Evolutionary conservation across 371 early-diverging fungal genomes (phyloP).

Genomic region (Nosema muscidifuracis): DNA sequence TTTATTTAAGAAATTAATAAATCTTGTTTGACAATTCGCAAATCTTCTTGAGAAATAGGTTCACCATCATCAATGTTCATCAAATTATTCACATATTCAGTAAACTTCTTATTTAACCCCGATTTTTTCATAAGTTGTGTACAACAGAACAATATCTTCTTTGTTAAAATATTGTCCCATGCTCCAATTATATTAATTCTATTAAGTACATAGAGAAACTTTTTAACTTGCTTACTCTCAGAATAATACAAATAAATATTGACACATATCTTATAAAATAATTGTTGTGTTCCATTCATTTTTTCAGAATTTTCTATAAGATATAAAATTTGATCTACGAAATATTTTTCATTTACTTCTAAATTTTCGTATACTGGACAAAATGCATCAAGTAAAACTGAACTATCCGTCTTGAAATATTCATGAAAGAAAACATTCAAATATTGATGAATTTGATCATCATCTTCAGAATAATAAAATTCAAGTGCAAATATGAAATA

Average conservation of each 20-base stretch:
- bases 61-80: conserved; percentile 46
- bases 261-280: conserved; percentile 37
- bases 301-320: conserved; percentile 41
- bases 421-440: conserved; percentile 44
- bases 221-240: conserved; percentile 1
- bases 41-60: conserved; percentile 26
- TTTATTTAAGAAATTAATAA: not conserved
- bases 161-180: conserved; percentile 31
- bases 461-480: conserved; percentile 41
- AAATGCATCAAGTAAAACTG: conserved; percentile 18
- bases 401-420: conserved; percentile 20
- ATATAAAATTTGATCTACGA: conserved; percentile 35
- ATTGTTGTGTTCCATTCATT: conserved; percentile 2
- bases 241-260: conserved; percentile 10
- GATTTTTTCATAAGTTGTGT: conserved; percentile 23
- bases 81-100: not conserved
- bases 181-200: conserved; percentile 12
- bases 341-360: conserved; percentile 10
- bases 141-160: conserved; percentile 40
- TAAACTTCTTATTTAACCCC: not conserved
- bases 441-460: conserved; percentile 45
- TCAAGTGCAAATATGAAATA: conserved; percentile 16
- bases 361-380: conserved; percentile 12
- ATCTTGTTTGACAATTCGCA: conserved; percentile 25
- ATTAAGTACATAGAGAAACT: conserved; percentile 17